phyloP scores from a whole-genome alignment of 306 rosid species.

The Corylus americana region DNA sequence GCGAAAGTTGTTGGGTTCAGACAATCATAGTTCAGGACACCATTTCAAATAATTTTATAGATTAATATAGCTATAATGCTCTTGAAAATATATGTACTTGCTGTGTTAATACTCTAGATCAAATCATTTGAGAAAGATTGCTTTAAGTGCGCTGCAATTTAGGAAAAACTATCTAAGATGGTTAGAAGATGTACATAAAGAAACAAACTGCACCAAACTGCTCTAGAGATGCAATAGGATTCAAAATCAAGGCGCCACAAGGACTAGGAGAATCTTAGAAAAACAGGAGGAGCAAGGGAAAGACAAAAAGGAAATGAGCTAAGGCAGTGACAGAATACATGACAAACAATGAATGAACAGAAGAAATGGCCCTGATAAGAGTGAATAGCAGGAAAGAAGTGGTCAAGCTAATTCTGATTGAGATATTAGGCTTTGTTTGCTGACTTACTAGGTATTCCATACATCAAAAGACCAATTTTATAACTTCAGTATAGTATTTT shows the following conservation, averaged over 20 bases:
- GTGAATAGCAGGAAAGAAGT: not conserved
- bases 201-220: constrained; percentile 4
- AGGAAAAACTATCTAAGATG: not conserved
- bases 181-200: not conserved
- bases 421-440: not conserved
- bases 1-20: not conserved
- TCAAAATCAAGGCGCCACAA: not conserved
- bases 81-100: not conserved
- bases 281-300: not conserved
- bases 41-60: not conserved
- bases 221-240: not conserved
- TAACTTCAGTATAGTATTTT: not conserved
- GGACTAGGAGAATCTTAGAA: not conserved
- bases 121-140: not conserved
- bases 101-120: not conserved
- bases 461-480: not conserved
- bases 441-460: not conserved
- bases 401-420: not conserved
- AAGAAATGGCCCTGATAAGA: not conserved
- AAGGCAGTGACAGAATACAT: not conserved
- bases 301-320: not conserved
- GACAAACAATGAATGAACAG: not conserved
- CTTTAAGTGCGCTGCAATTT: not conserved
- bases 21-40: constrained; percentile 6
- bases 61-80: not conserved